Evolutionary conservation across 202 grass and related monocot genomes (phyloP).

Genomic region (Panicum hallii): DNA sequence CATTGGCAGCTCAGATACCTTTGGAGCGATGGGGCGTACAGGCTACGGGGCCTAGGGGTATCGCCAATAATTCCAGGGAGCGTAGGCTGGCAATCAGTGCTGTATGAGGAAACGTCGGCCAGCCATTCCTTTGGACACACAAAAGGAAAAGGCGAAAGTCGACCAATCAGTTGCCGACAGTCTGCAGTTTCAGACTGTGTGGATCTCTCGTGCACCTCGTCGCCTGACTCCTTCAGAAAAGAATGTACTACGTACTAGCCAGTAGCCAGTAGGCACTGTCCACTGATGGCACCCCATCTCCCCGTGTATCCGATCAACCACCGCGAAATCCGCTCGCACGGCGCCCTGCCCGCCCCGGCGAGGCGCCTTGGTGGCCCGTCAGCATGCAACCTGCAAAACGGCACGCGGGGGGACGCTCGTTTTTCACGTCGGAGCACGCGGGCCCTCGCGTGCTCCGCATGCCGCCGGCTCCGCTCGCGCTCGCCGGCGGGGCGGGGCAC

Average conservation of each 20-base stretch:
- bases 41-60: no score
- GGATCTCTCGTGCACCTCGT: conserved; percentile 1
- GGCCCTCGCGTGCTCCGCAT: background rate
- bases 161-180: conserved; percentile 13
- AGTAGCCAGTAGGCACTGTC: background rate
- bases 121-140: conserved; percentile 19
- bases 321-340: background rate
- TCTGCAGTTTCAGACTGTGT: background rate
- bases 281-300: no score
- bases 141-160: background rate
- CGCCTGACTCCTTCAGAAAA: background rate
- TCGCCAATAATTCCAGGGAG: background rate
- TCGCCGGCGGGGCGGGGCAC: background rate
- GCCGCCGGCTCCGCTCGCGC: background rate
- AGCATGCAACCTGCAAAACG: background rate
- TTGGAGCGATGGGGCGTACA: no score
- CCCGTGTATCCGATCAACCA: background rate
- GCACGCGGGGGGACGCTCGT: background rate
- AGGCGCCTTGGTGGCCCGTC: background rate
- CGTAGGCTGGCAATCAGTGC: conserved; percentile 11
- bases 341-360: background rate
- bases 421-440: background rate
- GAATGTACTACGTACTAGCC: no score
- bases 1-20: background rate
- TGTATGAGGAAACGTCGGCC: conserved; percentile 11